phyloP scores from a whole-genome alignment of 371 early-diverging fungal species.

The Rhizopus delemar region DNA sequence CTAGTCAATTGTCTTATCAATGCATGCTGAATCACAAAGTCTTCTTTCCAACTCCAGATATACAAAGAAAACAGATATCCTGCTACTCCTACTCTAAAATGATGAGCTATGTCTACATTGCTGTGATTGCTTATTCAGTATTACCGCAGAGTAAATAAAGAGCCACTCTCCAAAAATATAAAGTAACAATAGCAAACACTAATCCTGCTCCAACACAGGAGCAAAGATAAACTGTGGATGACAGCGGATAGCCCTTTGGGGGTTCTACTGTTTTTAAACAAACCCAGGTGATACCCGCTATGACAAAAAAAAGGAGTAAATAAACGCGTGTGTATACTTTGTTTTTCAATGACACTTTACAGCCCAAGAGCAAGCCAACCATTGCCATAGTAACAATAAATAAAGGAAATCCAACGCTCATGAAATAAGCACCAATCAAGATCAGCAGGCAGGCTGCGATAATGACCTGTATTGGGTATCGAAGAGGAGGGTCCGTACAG shows the following conservation, averaged over 20 bases:
- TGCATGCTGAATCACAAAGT: constrained; percentile 24
- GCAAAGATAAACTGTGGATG: constrained; percentile 20
- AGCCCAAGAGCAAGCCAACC: constrained; percentile 29
- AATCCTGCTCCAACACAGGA: constrained; percentile 25
- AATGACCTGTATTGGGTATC: neutral
- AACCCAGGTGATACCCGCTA: constrained; percentile 8
- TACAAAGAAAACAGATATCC: constrained; percentile 37
- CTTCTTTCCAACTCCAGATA: constrained; percentile 39
- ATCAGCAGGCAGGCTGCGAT: constrained; percentile 13
- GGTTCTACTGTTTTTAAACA: constrained; percentile 25
- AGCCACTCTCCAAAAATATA: constrained; percentile 19
- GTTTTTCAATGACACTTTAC: constrained; percentile 15
- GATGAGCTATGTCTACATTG: neutral
- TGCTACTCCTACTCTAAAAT: constrained; percentile 15
- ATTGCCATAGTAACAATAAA: constrained; percentile 31
- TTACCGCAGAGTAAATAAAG: constrained; percentile 25
- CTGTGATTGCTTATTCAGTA: neutral
- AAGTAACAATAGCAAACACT: constrained; percentile 11
- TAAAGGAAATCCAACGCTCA: constrained; percentile 23
- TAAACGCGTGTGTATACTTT: neutral
- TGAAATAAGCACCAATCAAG: constrained; percentile 19
- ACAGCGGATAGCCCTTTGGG: constrained; percentile 18
- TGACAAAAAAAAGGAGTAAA: neutral
- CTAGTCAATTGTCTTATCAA: neutral
- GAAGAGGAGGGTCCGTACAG: neutral